Evolutionary conservation across 2,329 filamentous ascomycete genomes (phyloP), one percentile per base, ranked within the genome.

Genomic region (Cadophora sp.): DNA sequence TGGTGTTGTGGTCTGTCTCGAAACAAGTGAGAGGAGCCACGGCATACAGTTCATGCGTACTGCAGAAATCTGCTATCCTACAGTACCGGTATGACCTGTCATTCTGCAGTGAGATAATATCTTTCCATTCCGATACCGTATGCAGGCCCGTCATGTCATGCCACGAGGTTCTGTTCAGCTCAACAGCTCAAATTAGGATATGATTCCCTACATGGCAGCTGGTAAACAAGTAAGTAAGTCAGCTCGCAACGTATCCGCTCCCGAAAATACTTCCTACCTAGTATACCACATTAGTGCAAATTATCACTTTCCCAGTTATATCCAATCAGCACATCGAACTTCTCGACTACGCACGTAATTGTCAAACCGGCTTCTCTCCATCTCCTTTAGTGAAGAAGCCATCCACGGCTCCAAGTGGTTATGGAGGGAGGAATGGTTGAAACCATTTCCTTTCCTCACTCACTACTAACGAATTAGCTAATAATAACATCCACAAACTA

Each of bases 131-230:
- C 53, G 53, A 41, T 30, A 30, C 6, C 6, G 27, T 30, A 22
- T n/a, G 30, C n/a, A 16, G 11, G 39, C 3, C n/a, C 9, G 13
- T 33, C 30, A 30, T 33, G 50, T 24, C 14, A 53, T 33, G 36
- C 36, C 36, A 39, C 36, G 36, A 39, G 1, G 4, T 39, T 39
- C 36, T 7, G 36, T 39, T 39, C 36, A 39, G 36, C 11, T 39
- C 36, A 39, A 8, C 50, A 53, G 16, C 50, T 33, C 22, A 53
- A 33, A 27, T 24, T n/a, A 53, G 50, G 50, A 53, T 53, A n/a
- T 18, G 24, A 30, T 6, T 33, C 6, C 50, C 50, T 53, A 18
- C 24, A 24, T 20, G 4, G 13, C 50, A 24, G 24, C 27, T 3
- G 27, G 27, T 30, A 30, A 30, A 6, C 6, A 30, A 30, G 27